These are phyloP conservation scores for Phytophthora agathidicida DNA, from an alignment of 352 stramenopile species.

Conservation along the genomic window DNA sequence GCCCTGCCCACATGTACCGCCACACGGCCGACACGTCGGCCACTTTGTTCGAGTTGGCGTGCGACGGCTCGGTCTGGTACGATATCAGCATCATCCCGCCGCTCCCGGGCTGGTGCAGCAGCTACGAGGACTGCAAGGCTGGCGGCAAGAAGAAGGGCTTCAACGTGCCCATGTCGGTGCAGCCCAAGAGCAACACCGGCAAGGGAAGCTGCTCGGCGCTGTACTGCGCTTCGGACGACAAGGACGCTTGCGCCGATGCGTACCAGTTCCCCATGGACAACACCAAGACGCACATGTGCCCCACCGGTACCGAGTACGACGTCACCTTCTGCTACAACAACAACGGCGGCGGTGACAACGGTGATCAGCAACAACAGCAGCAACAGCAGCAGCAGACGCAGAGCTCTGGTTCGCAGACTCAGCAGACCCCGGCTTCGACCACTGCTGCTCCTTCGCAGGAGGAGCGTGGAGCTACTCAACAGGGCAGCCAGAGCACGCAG, in stretches of 20 bases:
- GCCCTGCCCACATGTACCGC: conserved; percentile 58
- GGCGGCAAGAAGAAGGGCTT: conserved; percentile 52
- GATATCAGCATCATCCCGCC: conserved; percentile 73
- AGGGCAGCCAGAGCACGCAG: conserved; percentile 1
- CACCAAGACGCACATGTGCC: conserved; percentile 71
- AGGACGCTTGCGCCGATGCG: conserved; percentile 44
- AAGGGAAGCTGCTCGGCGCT: conserved; percentile 41
- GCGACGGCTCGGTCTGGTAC: conserved; percentile 48
- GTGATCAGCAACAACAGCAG: conserved; percentile 15
- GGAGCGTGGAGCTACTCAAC: conserved; percentile 23
- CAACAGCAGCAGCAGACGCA: conserved; percentile 12
- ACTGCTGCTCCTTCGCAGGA: conserved; percentile 11
- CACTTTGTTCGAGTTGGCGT: conserved; percentile 40
- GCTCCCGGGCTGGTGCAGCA: conserved; percentile 31
- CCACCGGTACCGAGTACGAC: conserved; percentile 37
- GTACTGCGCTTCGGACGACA: conserved; percentile 35
- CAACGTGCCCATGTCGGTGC: conserved; percentile 58
- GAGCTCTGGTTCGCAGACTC: neutral
- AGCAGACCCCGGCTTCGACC: conserved; percentile 5
- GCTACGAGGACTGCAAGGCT: conserved; percentile 43
- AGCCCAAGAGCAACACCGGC: conserved; percentile 35
- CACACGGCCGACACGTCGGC: conserved; percentile 39
- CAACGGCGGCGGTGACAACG: conserved; percentile 10
- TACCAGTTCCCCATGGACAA: conserved; percentile 72
- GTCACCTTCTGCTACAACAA: conserved; percentile 63